A percentile compares a stretch with the other conserved stretches of the same genome.
Conservation (phyloP, 805 yeast species). For the Lachancea mirantina region DNA sequence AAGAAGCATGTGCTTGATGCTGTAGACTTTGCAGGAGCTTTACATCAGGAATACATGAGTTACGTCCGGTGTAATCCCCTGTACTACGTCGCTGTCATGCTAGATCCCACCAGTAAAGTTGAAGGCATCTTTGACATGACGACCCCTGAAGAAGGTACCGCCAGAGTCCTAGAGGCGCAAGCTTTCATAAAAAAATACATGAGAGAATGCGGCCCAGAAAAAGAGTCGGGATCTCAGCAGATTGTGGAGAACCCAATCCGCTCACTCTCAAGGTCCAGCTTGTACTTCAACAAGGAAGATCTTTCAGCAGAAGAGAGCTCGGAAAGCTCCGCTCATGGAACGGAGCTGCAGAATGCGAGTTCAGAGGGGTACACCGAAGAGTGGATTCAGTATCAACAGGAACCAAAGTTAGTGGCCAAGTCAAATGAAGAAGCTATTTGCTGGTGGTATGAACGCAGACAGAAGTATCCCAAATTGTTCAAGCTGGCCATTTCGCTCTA, state of each 20-base stretch:
- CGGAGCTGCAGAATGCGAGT: not conserved
- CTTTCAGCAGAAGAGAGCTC: not conserved
- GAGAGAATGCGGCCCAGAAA: slow-evolving; percentile 1
- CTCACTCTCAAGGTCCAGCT: not conserved
- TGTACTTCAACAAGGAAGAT: not conserved
- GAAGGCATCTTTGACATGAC: slow-evolving; percentile 1
- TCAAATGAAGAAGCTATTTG: slow-evolving; percentile 4
- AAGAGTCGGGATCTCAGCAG: not conserved
- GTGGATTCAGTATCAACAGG: not conserved
- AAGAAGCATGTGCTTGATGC: slow-evolving; percentile 8
- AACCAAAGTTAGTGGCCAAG: slow-evolving; percentile 1
- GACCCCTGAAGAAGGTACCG: not conserved
- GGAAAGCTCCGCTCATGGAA: not conserved
- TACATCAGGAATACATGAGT: slow-evolving; percentile 6
- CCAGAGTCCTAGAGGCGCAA: not conserved
- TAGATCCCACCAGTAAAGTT: slow-evolving; percentile 9
- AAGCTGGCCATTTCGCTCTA: slow-evolving; percentile 5
- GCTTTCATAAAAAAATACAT: slow-evolving; percentile 2
- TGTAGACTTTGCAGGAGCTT: slow-evolving; percentile 1
- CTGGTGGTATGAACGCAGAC: slow-evolving; percentile 5
- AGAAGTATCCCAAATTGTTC: slow-evolving; percentile 2
- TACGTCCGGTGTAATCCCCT: slow-evolving; percentile 5
- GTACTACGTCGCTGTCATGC: slow-evolving; percentile 6
- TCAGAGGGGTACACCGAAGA: not conserved
- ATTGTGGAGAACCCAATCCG: not conserved